Evolutionary conservation across 2,329 filamentous ascomycete genomes (phyloP).

Genomic region (Chaetomium sp.): DNA sequence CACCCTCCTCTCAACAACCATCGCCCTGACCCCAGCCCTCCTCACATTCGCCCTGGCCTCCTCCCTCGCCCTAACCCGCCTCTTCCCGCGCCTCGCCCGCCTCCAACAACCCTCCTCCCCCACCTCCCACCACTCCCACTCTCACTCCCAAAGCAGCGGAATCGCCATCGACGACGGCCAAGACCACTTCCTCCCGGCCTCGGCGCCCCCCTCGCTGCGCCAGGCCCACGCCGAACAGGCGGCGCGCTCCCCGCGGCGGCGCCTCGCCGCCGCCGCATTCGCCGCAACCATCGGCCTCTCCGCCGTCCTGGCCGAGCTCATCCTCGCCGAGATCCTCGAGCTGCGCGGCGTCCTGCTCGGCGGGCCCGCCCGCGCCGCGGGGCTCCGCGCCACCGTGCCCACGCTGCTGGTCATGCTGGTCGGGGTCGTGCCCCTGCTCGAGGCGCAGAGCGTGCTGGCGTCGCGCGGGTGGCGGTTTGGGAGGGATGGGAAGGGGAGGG

Average conservation of each 20-base stretch:
- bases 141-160: not conserved
- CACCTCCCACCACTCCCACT: not conserved
- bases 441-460: conserved; percentile 67
- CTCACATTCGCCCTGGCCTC: conserved; percentile 68
- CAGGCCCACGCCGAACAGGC: conserved; percentile 62
- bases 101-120: conserved; percentile 39
- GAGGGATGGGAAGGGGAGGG: conserved; percentile 56
- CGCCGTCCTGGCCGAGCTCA: conserved; percentile 75
- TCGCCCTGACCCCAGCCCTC: conserved; percentile 70
- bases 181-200: conserved; percentile 63
- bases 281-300: conserved; percentile 76
- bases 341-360: conserved; percentile 71
- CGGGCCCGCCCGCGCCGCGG: conserved; percentile 65
- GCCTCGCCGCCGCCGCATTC: conserved; percentile 66
- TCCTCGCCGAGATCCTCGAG: conserved; percentile 82
- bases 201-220: conserved; percentile 61
- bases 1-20: conserved; percentile 16
- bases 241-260: conserved; percentile 52
- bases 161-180: conserved; percentile 55
- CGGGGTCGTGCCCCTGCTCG: conserved; percentile 74
- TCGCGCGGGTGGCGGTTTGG: conserved; percentile 65
- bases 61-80: conserved; percentile 63
- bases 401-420: conserved; percentile 72
- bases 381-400: conserved; percentile 69
- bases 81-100: conserved; percentile 73